Conservation (phyloP, 2,329 filamentous ascomycete species). For the Spiromastix sp. region DNA sequence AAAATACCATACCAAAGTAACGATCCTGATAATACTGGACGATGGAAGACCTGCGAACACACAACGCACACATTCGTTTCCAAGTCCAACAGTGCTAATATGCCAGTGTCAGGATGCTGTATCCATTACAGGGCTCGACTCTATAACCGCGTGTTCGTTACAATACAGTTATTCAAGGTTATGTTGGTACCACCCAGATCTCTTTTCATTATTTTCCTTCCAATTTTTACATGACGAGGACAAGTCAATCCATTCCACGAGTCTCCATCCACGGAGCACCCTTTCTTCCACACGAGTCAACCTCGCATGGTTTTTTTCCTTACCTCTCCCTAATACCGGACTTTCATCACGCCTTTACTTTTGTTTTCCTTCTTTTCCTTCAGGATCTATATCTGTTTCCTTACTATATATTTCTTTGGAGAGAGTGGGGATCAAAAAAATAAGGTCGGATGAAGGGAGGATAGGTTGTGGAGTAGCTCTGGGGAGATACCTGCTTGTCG, state of each 20-base stretch:
- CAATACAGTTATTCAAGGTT: too few species aligned
- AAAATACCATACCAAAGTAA: conserved; percentile 49
- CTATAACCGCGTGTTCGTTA: too few species aligned
- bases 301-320: conserved; percentile 17
- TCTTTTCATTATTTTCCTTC: not conserved
- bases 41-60: too few species aligned
- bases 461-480: conserved; percentile 35
- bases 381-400: too few species aligned
- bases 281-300: conserved; percentile 23
- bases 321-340: conserved; percentile 36
- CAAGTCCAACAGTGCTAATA: too few species aligned
- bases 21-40: conserved; percentile 39
- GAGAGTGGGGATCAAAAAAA: too few species aligned
- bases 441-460: conserved; percentile 21
- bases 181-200: not conserved
- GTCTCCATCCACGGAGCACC: conserved; percentile 29
- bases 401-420: too few species aligned
- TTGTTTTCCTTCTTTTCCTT: conserved; percentile 7
- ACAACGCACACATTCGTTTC: too few species aligned
- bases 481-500: too few species aligned
- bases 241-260: conserved; percentile 56
- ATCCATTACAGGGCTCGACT: too few species aligned
- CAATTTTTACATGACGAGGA: conserved; percentile 10
- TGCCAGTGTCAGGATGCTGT: too few species aligned
- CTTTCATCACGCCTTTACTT: conserved; percentile 16